These are phyloP conservation scores for Fraxinus excelsior DNA, from an alignment of 257 asterid genomes.

Conservation along the genomic window DNA sequence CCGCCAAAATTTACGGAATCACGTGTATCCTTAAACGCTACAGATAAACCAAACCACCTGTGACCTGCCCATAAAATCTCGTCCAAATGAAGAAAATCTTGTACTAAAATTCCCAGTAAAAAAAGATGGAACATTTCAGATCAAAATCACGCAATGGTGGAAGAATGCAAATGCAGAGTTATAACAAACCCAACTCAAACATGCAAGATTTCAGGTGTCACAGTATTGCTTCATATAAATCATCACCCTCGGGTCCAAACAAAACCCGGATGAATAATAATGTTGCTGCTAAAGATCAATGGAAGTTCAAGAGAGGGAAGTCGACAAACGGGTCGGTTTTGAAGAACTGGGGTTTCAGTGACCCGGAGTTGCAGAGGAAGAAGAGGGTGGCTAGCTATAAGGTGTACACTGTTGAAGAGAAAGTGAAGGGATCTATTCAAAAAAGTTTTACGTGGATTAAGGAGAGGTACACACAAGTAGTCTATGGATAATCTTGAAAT, in stretches of 20 bases:
- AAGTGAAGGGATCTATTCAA: constrained; percentile 68
- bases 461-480: constrained; percentile 48
- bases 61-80: background rate
- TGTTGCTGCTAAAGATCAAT: constrained; percentile 44
- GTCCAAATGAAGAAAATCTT: background rate
- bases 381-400: constrained; percentile 81
- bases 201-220: constrained; percentile 69
- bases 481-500: constrained; percentile 31
- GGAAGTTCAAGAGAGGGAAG: constrained; percentile 70
- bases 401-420: constrained; percentile 72
- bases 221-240: constrained; percentile 57
- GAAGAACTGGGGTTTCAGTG: constrained; percentile 53
- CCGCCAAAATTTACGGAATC: background rate
- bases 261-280: constrained; percentile 36
- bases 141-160: constrained; percentile 46
- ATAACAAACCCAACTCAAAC: constrained; percentile 24
- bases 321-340: constrained; percentile 47
- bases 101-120: background rate
- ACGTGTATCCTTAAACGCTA: background rate
- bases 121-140: constrained; percentile 45
- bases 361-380: constrained; percentile 82
- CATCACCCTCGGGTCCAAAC: constrained; percentile 34
- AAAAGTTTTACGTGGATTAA: constrained; percentile 70
- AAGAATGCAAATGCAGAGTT: constrained; percentile 26
- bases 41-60: background rate